Evolutionary conservation across 2,329 filamentous ascomycete genomes (phyloP), one percentile per base, ranked within the genome.

Genomic region (Paraphaeosphaeria minitans): DNA sequence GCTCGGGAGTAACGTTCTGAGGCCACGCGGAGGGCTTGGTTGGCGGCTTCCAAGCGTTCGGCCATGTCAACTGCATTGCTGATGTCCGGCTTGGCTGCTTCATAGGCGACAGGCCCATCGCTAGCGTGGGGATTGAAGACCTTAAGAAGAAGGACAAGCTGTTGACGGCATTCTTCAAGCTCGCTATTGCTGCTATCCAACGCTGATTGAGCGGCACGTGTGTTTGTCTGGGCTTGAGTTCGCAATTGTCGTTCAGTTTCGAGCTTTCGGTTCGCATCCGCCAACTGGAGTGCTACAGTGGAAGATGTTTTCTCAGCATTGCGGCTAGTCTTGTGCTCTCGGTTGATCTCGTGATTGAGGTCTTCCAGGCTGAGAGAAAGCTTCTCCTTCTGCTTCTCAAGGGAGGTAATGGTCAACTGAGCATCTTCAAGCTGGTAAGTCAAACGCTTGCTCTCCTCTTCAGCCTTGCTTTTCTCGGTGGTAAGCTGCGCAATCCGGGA

Each of bases 321-420:
- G 59, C 94, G 88, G 71, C 89, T 95, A 21, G 88, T 87, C 79
- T 97, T 96, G 71, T 93, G 92, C 77, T 97, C 94, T 31, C 93
- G 86, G 51, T 91, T 90, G 55, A 97, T 85, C 76, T 98, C 93
- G 68, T 98, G 94, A 66, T 92, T 96, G 37, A 97, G 82, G 74
- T 99, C 94, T 74, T 99, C 94, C 9, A 98, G 79, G 69, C 85
- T 93, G 43, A 98, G 84, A 53, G 93, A 87, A 29, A 98, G 83
- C 77, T 97, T 97, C 78, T 98, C 94, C 53, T 95, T 90, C 75
- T 95, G 92, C 81, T 98, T 98, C 75, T 97, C 93, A 8, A 97
- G 80, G 1, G 91, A 90, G 0, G 90, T 90, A 64, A 96, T 87
- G 5, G 87, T 87, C 24, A 97, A 78, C 68, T 97, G 94, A 6